Conservation (phyloP, 2,329 filamentous ascomycete genomes). For the Pseudogymnoascus verrucosus region DNA sequence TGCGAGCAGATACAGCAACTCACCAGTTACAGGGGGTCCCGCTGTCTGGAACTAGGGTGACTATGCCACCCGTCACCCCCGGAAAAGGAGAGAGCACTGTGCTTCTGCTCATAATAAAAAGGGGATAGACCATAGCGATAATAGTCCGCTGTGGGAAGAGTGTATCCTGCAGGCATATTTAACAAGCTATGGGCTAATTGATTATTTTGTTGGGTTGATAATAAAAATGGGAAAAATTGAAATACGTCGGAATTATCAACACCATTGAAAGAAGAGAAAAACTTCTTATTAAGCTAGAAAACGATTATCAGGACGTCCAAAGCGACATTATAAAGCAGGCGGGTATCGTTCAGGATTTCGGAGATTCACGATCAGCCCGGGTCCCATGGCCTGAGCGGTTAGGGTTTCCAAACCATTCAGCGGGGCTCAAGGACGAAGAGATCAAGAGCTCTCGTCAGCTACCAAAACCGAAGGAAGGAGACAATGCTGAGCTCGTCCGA, state of each 20-base stretch:
- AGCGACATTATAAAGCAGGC: conserved; percentile 12
- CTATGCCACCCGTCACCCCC: not conserved
- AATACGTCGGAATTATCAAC: no score
- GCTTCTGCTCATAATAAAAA: not conserved
- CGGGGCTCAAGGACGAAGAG: no score
- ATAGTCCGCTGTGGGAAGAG: no score
- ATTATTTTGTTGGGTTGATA: no score
- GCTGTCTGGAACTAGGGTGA: not conserved
- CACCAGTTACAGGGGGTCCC: not conserved
- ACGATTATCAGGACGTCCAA: conserved; percentile 11
- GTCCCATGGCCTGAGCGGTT: conserved; percentile 13
- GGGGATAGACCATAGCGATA: no score
- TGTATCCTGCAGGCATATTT: no score
- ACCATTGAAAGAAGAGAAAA: conserved; percentile 6
- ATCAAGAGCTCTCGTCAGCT: no score
- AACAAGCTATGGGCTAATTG: no score
- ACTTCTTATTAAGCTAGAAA: conserved; percentile 12
- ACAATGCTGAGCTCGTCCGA: not conserved
- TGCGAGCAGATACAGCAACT: not conserved
- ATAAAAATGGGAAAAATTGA: no score
- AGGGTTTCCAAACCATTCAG: no score
- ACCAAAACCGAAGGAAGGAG: not conserved
- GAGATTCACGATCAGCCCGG: conserved; percentile 10
- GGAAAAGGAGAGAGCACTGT: not conserved
- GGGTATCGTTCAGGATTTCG: conserved; percentile 10